A percentile compares a stretch with the other conserved stretches of the same genome.
Conservation (phyloP, 2,329 filamentous ascomycete genomes). For the Ascosphaera pollenicola region DNA sequence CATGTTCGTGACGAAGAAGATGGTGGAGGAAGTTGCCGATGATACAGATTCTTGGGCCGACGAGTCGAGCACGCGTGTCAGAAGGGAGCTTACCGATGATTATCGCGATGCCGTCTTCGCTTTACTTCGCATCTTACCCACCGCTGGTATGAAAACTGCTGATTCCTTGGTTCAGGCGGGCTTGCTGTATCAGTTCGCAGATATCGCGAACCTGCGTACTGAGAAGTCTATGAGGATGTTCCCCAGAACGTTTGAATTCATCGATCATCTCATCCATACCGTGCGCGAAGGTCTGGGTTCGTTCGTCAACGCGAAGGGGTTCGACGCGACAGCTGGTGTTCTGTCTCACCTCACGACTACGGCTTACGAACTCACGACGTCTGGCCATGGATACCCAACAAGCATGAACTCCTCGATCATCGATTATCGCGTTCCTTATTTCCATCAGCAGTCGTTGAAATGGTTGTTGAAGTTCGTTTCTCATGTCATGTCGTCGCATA, state of each 20-base stretch:
- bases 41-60: constrained; percentile 32
- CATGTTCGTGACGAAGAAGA: constrained; percentile 79
- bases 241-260: constrained; percentile 61
- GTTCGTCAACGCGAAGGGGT: constrained; percentile 59
- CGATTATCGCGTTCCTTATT: constrained; percentile 85
- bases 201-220: constrained; percentile 68
- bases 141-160: constrained; percentile 47
- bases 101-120: constrained; percentile 83
- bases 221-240: constrained; percentile 63
- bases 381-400: constrained; percentile 47
- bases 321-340: constrained; percentile 77
- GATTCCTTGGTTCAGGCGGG: constrained; percentile 74
- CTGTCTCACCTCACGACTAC: constrained; percentile 56
- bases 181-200: constrained; percentile 71
- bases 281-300: constrained; percentile 67
- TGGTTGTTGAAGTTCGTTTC: constrained; percentile 93
- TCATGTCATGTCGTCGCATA: constrained; percentile 69
- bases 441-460: constrained; percentile 79
- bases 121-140: constrained; percentile 62
- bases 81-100: constrained; percentile 32
- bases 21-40: constrained; percentile 56
- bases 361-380: constrained; percentile 42
- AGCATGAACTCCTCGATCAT: constrained; percentile 60
- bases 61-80: constrained; percentile 33
- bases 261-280: constrained; percentile 72